Evolutionary conservation across 352 stramenopile species (phyloP), one percentile per base, ranked within the genome.

Genomic region (Phytophthora multivora): DNA sequence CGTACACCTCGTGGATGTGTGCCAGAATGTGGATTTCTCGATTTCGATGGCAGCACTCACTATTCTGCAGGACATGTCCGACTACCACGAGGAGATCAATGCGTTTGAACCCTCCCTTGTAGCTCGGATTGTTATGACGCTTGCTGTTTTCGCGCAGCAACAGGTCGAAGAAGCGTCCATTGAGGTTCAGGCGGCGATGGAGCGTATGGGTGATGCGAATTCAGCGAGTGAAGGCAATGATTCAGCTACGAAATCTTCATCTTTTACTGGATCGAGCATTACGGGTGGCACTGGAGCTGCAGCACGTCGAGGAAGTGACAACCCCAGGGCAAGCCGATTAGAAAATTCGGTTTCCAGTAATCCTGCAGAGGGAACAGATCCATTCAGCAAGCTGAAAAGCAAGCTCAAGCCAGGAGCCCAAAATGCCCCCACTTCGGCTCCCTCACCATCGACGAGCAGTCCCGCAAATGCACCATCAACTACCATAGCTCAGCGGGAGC

Each of bases 81-180:
- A 91, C 26, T 93, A 84, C 38, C 83, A 96, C 52, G 72, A 80
- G 35, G 75, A 83, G 38, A 83, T 96, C 21, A 78, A 89, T 36
- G 69, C 60, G 5, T 74, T 93, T 18, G 85, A 96, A 26, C 71
- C 87, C 8, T 73, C 75, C 0, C 69, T 94, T 10, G 69, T 91
- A 0, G 77, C 77, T n/a, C 80, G 85, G n/a, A 93, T 96, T 18
- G 80, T 96, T 4, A 94, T 96, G 85, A 93, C 87, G 13, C 67
- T 96, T 4, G 83, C 87, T 3, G 82, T 96, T 1, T 91, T 94
- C 36, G 87, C 86, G 3, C 87, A 96, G 40, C 87, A 94, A 38
- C 87, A 96, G 65, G 83, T 96, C 8, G 87, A 96, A 70, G 83
- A 94, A 69, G 82, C 87, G 12, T 96, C 87, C 0, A 93, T 93